phyloP scores from a whole-genome alignment of 768 basidiomycete species.

The Porphyrellus cyaneotinctus region DNA sequence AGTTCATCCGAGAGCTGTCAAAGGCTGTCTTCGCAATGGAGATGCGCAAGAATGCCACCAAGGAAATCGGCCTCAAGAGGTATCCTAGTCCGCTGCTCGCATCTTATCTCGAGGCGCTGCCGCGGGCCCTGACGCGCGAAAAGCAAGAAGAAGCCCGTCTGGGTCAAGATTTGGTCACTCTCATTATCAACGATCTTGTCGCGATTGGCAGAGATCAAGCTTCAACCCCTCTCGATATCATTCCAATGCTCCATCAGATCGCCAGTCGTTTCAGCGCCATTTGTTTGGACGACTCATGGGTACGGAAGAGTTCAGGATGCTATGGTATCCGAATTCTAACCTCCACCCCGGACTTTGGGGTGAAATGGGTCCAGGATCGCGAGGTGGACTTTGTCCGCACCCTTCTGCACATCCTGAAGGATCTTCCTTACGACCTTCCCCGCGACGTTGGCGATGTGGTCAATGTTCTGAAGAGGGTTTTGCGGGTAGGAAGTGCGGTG shows the following conservation, averaged over 20 bases:
- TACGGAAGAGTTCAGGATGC: conserved; percentile 85
- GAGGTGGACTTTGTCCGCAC: conserved; percentile 89
- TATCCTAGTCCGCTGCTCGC: conserved; percentile 56
- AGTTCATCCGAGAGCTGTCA: conserved; percentile 66
- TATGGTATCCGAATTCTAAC: conserved; percentile 80
- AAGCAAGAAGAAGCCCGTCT: conserved; percentile 55
- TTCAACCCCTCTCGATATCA: conserved; percentile 51
- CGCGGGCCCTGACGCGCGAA: conserved; percentile 69
- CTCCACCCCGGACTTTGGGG: conserved; percentile 61
- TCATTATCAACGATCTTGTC: conserved; percentile 66
- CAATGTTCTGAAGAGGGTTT: conserved; percentile 66
- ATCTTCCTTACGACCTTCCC: conserved; percentile 87
- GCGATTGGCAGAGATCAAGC: conserved; percentile 45
- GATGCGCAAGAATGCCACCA: conserved; percentile 54
- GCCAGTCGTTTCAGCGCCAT: conserved; percentile 79
- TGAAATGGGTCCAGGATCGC: conserved; percentile 78
- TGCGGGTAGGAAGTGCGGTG: conserved; percentile 56
- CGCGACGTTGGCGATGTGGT: conserved; percentile 74
- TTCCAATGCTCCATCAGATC: conserved; percentile 73
- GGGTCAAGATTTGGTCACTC: conserved; percentile 55
- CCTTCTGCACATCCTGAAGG: conserved; percentile 87
- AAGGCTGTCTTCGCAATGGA: conserved; percentile 72
- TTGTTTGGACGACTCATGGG: conserved; percentile 91
- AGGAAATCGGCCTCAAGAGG: conserved; percentile 49
- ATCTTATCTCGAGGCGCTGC: conserved; percentile 77